Conservation (phyloP, 352 stramenopile species). For the Phytophthora pistaciae region DNA sequence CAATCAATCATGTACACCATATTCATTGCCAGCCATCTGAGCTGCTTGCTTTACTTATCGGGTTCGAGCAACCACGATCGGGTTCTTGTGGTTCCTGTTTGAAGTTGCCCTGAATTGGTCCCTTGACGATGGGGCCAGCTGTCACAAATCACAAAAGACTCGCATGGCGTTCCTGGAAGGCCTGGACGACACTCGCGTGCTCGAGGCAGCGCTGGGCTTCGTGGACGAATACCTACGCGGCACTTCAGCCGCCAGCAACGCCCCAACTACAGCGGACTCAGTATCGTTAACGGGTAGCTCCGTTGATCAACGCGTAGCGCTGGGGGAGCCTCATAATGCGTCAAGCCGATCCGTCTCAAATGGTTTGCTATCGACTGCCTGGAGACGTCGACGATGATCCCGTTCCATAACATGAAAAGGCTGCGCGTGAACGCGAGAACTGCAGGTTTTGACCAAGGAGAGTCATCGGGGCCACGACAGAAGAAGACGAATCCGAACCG, state of each 20-base stretch:
- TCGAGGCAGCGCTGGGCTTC: constrained; percentile 19
- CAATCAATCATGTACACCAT: no score
- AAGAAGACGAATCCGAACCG: constrained; percentile 26
- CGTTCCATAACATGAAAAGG: neutral
- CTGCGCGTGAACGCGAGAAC: neutral
- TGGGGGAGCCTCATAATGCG: neutral
- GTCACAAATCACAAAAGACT: constrained; percentile 4
- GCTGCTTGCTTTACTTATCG: neutral
- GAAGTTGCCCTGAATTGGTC: neutral
- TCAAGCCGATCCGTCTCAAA: neutral
- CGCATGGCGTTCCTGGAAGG: constrained; percentile 14
- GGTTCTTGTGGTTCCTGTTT: neutral
- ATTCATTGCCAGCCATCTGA: no score
- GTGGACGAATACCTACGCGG: constrained; percentile 10
- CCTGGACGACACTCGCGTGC: constrained; percentile 11
- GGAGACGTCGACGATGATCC: neutral
- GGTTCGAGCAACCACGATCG: no score
- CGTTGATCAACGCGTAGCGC: neutral
- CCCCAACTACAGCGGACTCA: neutral
- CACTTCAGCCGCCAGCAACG: neutral
- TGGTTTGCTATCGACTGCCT: constrained; percentile 5
- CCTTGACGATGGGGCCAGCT: neutral
- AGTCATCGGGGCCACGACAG: neutral
- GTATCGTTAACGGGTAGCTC: neutral
- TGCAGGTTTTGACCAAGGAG: constrained; percentile 4